phyloP scores from a whole-genome alignment of 352 stramenopile genomes.

The Nothophytophthora sp. region DNA sequence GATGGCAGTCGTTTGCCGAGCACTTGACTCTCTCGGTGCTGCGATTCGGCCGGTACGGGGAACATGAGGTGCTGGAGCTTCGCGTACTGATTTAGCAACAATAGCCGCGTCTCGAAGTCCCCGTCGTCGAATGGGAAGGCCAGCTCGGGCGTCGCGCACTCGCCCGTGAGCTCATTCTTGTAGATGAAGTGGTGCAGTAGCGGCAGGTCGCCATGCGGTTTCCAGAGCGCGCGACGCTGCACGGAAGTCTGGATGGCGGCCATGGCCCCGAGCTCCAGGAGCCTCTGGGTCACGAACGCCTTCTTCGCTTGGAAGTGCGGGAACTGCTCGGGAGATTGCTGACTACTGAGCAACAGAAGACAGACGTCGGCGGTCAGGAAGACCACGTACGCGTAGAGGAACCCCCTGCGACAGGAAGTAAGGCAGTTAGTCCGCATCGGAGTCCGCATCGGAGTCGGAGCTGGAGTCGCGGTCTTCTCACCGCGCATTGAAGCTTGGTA shows the following conservation, averaged over 20 bases:
- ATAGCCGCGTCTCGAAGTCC: slow-evolving; percentile 30
- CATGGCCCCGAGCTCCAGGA: slow-evolving; percentile 41
- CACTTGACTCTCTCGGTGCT: slow-evolving; percentile 36
- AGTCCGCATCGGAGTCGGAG: no score
- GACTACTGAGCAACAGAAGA: slow-evolving; percentile 65
- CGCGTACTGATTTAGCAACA: slow-evolving; percentile 56
- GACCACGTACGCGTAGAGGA: slow-evolving; percentile 75
- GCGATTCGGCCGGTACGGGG: slow-evolving; percentile 7
- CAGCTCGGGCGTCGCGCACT: slow-evolving; percentile 48
- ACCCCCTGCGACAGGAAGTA: slow-evolving; percentile 64
- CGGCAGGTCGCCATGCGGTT: slow-evolving; percentile 53
- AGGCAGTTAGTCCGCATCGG: no score
- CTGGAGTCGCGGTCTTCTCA: no score
- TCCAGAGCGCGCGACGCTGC: slow-evolving; percentile 33
- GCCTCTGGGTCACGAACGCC: slow-evolving; percentile 35
- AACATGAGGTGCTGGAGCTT: slow-evolving; percentile 61
- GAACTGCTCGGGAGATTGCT: slow-evolving; percentile 71
- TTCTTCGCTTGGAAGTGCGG: slow-evolving; percentile 71
- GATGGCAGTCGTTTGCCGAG: slow-evolving; percentile 46
- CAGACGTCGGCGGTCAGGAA: slow-evolving; percentile 61
- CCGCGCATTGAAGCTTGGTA: slow-evolving; percentile 67
- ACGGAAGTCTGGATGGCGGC: slow-evolving; percentile 41
- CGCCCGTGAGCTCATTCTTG: slow-evolving; percentile 69
- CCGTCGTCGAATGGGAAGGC: slow-evolving; percentile 46
- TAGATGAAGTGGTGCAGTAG: slow-evolving; percentile 68